Evolutionary conservation across 2,329 filamentous ascomycete genomes (phyloP).

Genomic region (Penicillium sp.): DNA sequence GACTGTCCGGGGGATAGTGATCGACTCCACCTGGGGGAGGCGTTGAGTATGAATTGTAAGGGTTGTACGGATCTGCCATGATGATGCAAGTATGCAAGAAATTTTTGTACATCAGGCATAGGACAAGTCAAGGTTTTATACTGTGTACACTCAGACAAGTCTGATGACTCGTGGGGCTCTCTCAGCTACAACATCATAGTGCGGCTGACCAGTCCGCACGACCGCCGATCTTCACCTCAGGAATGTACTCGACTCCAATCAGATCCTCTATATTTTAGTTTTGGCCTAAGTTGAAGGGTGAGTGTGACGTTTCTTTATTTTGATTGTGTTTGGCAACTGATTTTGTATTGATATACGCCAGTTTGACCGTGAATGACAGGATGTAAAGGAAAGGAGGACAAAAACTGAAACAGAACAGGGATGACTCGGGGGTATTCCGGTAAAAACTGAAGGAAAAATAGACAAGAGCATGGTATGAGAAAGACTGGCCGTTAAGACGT

Average conservation of each 20-base stretch:
- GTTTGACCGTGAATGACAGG: constrained; percentile 11
- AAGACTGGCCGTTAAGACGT: constrained; percentile 13
- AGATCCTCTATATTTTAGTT: neutral
- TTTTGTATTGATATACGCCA: constrained; percentile 16
- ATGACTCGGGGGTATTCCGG: constrained; percentile 34
- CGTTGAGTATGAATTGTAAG: constrained; percentile 30
- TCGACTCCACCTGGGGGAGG: constrained; percentile 23
- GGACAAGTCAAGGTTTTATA: neutral
- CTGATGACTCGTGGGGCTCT: constrained; percentile 17
- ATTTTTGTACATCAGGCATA: constrained; percentile 6
- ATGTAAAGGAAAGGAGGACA: constrained; percentile 4
- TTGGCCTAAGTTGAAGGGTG: neutral
- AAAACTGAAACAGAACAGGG: constrained; percentile 14
- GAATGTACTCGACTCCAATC: constrained; percentile 18
- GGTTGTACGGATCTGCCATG: constrained; percentile 54
- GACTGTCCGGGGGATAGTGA: constrained; percentile 28
- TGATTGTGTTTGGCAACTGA: constrained; percentile 8
- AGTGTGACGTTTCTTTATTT: constrained; percentile 1
- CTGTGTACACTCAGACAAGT: constrained; percentile 8
- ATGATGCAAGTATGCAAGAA: constrained; percentile 14
- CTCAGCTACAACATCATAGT: constrained; percentile 16
- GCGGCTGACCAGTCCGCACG: constrained; percentile 31
- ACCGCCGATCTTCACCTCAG: constrained; percentile 14
- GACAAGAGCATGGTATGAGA: constrained; percentile 9
- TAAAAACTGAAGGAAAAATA: constrained; percentile 15